Evolutionary conservation across 495 filamentous ascomycete genomes (phyloP).

Genomic region (Penicillium malachiteum): DNA sequence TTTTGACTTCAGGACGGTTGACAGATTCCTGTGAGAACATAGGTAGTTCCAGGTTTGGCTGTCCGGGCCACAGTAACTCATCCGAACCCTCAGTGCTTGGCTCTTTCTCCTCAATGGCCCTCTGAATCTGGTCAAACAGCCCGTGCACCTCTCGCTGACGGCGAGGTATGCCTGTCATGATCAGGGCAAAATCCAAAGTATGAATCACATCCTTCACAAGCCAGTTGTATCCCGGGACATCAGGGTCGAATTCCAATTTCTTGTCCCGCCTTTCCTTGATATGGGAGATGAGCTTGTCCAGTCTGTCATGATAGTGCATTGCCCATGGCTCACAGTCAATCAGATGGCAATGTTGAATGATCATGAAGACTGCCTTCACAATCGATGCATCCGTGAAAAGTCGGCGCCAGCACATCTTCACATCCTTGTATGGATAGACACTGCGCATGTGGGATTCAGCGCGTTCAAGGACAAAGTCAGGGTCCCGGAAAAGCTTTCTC

Average conservation of each 20-base stretch:
- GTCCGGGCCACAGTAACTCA: too few species aligned
- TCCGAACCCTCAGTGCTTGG: too few species aligned
- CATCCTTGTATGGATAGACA: conserved; percentile 71
- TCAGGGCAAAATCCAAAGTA: conserved; percentile 73
- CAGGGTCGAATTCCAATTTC: neutral
- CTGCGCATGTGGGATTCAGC: conserved; percentile 56
- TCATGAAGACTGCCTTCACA: conserved; percentile 52
- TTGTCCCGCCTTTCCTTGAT: conserved; percentile 4
- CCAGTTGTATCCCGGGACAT: conserved; percentile 27
- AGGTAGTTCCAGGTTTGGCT: conserved; percentile 13
- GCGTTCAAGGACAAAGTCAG: conserved; percentile 46
- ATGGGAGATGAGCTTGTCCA: conserved; percentile 14
- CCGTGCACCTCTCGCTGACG: conserved; percentile 59
- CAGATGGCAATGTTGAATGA: conserved; percentile 20
- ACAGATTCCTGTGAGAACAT: conserved; percentile 37
- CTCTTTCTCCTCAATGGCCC: conserved; percentile 12
- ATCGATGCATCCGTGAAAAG: conserved; percentile 79
- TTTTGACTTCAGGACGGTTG: conserved; percentile 27
- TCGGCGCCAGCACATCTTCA: conserved; percentile 71
- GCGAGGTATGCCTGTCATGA: conserved; percentile 70
- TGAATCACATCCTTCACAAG: conserved; percentile 50
- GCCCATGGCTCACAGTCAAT: conserved; percentile 9
- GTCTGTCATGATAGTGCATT: conserved; percentile 1
- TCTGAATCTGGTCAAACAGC: conserved; percentile 32
- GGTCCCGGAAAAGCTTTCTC: conserved; percentile 32